phyloP scores from a whole-genome alignment of 768 basidiomycete genomes.

The Phanerodontia chrysosporium region DNA sequence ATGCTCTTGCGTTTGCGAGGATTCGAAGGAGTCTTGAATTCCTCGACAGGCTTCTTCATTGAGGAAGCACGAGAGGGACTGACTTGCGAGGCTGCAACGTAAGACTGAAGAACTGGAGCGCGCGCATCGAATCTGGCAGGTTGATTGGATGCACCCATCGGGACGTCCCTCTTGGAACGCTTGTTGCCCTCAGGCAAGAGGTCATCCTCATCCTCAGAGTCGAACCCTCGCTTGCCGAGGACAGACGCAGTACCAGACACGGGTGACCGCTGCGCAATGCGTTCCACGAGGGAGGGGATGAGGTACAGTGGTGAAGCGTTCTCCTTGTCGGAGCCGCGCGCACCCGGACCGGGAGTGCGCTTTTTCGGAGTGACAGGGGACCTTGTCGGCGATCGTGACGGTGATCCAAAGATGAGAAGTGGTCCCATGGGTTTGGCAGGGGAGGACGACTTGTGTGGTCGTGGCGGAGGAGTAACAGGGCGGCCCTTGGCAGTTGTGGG shows the following conservation, averaged over 20 bases:
- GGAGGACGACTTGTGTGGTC: constrained; percentile 14
- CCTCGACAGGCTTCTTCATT: not conserved
- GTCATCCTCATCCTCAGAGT: constrained; percentile 27
- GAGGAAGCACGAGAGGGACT: not conserved
- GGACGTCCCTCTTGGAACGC: constrained; percentile 2
- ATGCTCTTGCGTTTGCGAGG: constrained; percentile 43
- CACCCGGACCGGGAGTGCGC: constrained; percentile 12
- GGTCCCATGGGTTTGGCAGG: constrained; percentile 1
- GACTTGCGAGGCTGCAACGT: not conserved
- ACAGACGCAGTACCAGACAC: constrained; percentile 26
- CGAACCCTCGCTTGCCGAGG: constrained; percentile 43
- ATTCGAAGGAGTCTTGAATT: not conserved
- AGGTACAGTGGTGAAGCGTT: constrained; percentile 43
- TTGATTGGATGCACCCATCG: constrained; percentile 1
- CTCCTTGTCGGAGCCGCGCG: constrained; percentile 50
- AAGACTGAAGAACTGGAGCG: not conserved
- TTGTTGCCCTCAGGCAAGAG: constrained; percentile 13
- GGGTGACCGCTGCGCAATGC: constrained; percentile 38
- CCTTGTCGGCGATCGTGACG: constrained; percentile 2
- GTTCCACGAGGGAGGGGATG: constrained; percentile 40
- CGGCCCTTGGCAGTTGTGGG: constrained; percentile 11
- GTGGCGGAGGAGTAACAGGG: constrained; percentile 6
- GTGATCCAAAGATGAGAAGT: constrained; percentile 13
- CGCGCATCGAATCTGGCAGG: not conserved
- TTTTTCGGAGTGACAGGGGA: constrained; percentile 16